Evolutionary conservation across 2,329 filamentous ascomycete species (phyloP).

Genomic region (Colletotrichum camelliae): DNA sequence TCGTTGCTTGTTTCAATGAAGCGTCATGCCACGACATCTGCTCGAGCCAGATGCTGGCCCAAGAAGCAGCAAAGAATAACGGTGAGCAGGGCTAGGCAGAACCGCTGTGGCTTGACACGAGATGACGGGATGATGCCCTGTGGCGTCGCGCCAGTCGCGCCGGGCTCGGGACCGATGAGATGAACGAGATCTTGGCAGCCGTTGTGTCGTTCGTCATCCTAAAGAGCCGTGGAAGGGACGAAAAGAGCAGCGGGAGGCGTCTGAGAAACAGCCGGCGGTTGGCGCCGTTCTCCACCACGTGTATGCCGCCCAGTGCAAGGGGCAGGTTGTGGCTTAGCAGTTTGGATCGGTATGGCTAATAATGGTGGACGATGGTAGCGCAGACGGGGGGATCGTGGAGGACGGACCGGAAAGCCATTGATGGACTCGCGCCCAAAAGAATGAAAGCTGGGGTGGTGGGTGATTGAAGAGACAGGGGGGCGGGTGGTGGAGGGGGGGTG

Average conservation of each 20-base stretch:
- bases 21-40: background rate
- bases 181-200: background rate
- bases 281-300: conserved; percentile 6
- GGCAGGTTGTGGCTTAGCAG: background rate
- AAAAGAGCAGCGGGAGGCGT: background rate
- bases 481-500: background rate
- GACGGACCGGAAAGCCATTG: conserved; percentile 14
- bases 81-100: background rate
- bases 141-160: conserved; percentile 13
- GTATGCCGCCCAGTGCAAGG: conserved; percentile 8
- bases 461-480: background rate
- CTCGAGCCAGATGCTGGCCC: background rate
- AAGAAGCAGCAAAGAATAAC: background rate
- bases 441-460: background rate
- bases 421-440: background rate
- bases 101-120: conserved; percentile 2
- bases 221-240: background rate
- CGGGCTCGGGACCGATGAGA: background rate
- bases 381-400: conserved; percentile 2
- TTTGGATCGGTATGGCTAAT: background rate
- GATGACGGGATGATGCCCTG: background rate
- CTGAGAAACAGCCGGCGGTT: background rate
- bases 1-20: conserved; percentile 8
- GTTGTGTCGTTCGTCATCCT: conserved; percentile 1
- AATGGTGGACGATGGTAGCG: background rate